Evolutionary conservation across 345 rosid genomes (phyloP), one percentile per base, ranked within the genome.

Genomic region (Isatis tinctoria): DNA sequence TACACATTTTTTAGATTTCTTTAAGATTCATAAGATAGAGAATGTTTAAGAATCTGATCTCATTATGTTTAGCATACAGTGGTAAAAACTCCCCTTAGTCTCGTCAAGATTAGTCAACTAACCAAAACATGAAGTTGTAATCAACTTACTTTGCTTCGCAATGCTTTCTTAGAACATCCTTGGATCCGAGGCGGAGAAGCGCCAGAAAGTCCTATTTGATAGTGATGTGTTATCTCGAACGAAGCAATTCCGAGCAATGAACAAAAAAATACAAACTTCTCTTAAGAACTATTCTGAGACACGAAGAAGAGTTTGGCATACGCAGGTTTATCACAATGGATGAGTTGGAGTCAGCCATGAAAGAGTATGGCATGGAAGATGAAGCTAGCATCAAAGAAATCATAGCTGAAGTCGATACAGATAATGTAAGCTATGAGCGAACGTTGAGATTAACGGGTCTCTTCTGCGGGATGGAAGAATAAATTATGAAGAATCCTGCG

Each of bases 181-280:
- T 36, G 54, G 49, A 74, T 86, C 36, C 82, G 56, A 74, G 93
- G 88, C 3, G 93, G 89, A 59, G 87, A 87, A 64, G 96, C 98
- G 33, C 84, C 91, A 2, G 96, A 93, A 75, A 91, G 85, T 74
- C 92, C 92, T 24, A 86, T n/a, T 93, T 45, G 90, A 84, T 69
- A 89, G 79, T 70, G 98, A 93, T 12, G 98, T 91, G 67, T 89
- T 93, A n/a, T 85, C 95, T 33, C 80, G 97, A 71, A 82, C 91
- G 98, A 93, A 89, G 81, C 96, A 93, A 79, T 91, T 93, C 80
- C 86, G 94, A 68, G 97, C 91, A 56, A 89, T 93, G 98, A 93
- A 89, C 83, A 86, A 93, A 79, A 65, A 58, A 48, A 22, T 44
- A n/a, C n/a, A 33, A 75, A 60, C 48, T 36, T 65, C 37, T 57